Percentiles rank a stretch among this genome's conserved stretches.
Conservation (phyloP, 1,284 basidiomycete genomes). For the Cutaneotrichosporon spelunceum region DNA sequence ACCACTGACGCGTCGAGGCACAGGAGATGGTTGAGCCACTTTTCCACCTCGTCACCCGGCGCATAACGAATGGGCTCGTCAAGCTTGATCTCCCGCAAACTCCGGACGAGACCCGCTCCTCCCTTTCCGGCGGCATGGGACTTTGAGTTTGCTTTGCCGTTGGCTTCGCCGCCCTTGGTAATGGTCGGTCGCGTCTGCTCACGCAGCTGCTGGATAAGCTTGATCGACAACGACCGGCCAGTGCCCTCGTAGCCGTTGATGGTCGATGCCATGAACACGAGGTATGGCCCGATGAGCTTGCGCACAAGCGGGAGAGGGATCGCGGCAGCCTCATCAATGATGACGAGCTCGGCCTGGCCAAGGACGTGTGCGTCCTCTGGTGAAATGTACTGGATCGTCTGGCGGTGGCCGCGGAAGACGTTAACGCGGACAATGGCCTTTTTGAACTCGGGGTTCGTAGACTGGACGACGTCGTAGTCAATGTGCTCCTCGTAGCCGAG, state of each 20-base stretch:
- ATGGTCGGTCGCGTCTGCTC: constrained; percentile 67
- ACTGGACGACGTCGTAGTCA: constrained; percentile 94
- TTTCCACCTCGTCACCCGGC: constrained; percentile 82
- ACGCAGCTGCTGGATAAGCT: constrained; percentile 94
- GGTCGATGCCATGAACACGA: constrained; percentile 97
- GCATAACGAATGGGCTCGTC: constrained; percentile 93
- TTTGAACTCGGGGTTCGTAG: constrained; percentile 89
- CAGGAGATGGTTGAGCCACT: constrained; percentile 87
- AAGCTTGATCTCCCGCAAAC: constrained; percentile 89
- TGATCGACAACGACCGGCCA: constrained; percentile 92
- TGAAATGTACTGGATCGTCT: constrained; percentile 97
- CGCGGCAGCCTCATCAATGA: constrained; percentile 98
- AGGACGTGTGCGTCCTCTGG: constrained; percentile 96
- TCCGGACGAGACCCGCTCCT: constrained; percentile 59
- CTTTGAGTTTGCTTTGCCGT: constrained; percentile 48
- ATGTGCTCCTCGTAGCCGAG: constrained; percentile 96
- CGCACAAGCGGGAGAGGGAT: constrained; percentile 93
- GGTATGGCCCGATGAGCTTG: constrained; percentile 93
- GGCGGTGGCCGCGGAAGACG: constrained; percentile 85
- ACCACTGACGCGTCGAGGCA: constrained; percentile 89
- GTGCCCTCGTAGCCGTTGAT: constrained; percentile 99
- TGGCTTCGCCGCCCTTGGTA: constrained; percentile 50
- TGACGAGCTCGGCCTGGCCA: constrained; percentile 94
- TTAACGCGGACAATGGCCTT: constrained; percentile 96
- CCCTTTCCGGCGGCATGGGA: constrained; percentile 43